Evolutionary conservation across 129 eudicot species (phyloP).

Genomic region (sunflower (Helianthus annuus)): HanXRQr2.0-SUNRISE NC_035433.2:140327121-140327620

Average conservation of each 20-base stretch:
- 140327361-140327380: slow-evolving; percentile 6
- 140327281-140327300: slow-evolving; percentile 15
- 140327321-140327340: slow-evolving; percentile 20
- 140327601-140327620: slow-evolving; percentile 4
- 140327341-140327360: slow-evolving; percentile 10
- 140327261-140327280: slow-evolving; percentile 23
- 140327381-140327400: slow-evolving; percentile 23
- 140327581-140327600: neutral
- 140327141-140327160: no score
- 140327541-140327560: neutral
- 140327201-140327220: neutral
- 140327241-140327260: slow-evolving; percentile 20
- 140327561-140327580: neutral
- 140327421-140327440: slow-evolving; percentile 86
- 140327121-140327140: no score
- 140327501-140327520: slow-evolving; percentile 71
- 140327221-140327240: neutral
- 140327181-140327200: neutral
- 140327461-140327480: slow-evolving; percentile 80
- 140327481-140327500: slow-evolving; percentile 77
- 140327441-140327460: slow-evolving; percentile 70
- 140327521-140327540: neutral
- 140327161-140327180: no score
- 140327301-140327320: slow-evolving; percentile 10
- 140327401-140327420: slow-evolving; percentile 49